phyloP scores from a whole-genome alignment of 2,329 filamentous ascomycete species.

The Simplicillium sp. region DNA sequence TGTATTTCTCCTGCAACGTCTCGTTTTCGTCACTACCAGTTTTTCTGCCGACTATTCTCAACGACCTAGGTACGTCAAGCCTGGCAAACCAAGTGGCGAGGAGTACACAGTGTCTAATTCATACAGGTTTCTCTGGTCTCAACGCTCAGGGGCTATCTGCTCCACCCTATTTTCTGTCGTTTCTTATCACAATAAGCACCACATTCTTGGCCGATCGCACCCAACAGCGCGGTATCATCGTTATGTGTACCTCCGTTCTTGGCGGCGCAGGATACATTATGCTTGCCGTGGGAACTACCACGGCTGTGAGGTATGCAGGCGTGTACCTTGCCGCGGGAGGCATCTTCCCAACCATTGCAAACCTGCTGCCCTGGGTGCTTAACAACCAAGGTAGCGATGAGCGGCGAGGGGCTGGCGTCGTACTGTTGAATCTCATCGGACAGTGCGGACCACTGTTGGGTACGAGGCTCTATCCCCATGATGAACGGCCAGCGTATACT shows the following conservation, averaged over 20 bases:
- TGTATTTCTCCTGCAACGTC: slow-evolving; percentile 28
- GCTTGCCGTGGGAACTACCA: slow-evolving; percentile 7
- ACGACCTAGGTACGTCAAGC: slow-evolving; percentile 19
- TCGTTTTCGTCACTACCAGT: slow-evolving; percentile 28
- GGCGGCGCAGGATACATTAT: slow-evolving; percentile 17
- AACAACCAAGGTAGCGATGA: slow-evolving; percentile 61
- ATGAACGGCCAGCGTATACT: slow-evolving; percentile 44
- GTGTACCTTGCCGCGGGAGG: slow-evolving; percentile 25
- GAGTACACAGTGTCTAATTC: too few relatives aligned
- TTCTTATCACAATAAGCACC: slow-evolving; percentile 19
- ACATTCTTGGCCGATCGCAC: slow-evolving; percentile 25
- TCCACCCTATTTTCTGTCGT: slow-evolving; percentile 28
- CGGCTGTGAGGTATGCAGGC: slow-evolving; percentile 23
- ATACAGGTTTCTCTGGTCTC: slow-evolving; percentile 23
- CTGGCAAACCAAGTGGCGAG: not conserved
- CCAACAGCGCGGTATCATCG: slow-evolving; percentile 21
- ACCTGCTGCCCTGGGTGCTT: slow-evolving; percentile 11
- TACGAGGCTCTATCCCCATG: slow-evolving; percentile 46
- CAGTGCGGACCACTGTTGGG: slow-evolving; percentile 62
- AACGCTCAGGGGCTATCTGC: slow-evolving; percentile 30
- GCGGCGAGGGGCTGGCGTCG: slow-evolving; percentile 62
- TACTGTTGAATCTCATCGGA: slow-evolving; percentile 65
- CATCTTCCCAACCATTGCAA: slow-evolving; percentile 17
- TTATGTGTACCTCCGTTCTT: slow-evolving; percentile 14
- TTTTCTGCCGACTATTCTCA: slow-evolving; percentile 30